These are phyloP conservation scores for Chlamydomonas sp. DNA, from an alignment of 139 green algal species.

Conservation along the genomic window DNA sequence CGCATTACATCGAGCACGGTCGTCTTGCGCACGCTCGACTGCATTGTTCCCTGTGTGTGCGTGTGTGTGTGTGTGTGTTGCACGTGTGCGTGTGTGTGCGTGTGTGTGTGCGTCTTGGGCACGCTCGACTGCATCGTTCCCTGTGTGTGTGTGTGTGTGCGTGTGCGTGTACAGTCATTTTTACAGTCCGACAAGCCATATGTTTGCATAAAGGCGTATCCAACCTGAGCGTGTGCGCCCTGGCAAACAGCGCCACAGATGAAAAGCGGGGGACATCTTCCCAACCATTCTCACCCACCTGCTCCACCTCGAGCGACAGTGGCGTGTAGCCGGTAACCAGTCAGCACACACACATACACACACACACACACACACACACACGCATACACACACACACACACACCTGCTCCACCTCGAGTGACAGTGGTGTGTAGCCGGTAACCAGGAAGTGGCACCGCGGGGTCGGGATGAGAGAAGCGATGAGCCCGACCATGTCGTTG, in stretches of 20 bases:
- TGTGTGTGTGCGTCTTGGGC: too few relatives aligned
- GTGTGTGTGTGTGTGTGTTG: too few relatives aligned
- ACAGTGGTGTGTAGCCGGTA: conserved; percentile 93
- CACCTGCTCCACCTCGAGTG: conserved; percentile 50
- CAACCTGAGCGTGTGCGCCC: too few relatives aligned
- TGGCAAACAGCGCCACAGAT: background rate
- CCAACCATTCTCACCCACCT: conserved; percentile 16
- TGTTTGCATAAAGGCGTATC: too few relatives aligned
- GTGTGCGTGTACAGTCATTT: background rate
- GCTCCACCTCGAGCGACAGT: conserved; percentile 65
- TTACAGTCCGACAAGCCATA: too few relatives aligned
- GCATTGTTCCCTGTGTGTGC: conserved; percentile 19
- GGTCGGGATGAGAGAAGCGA: conserved; percentile 91
- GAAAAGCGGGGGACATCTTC: too few relatives aligned
- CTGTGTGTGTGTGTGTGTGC: background rate
- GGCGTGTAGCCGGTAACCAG: conserved; percentile 95
- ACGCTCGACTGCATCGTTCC: too few relatives aligned
- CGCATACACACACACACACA: conserved; percentile 13
- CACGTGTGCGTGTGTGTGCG: too few relatives aligned
- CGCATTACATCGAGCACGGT: conserved; percentile 98
- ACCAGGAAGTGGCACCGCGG: conserved; percentile 97
- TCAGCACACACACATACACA: too few relatives aligned
- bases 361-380: too few relatives aligned
- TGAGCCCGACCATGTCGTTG: conserved; percentile 94
- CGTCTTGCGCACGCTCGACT: conserved; percentile 69